phyloP scores from a whole-genome alignment of 2,329 filamentous ascomycete genomes.

The Cordyceps tenuipes region DNA sequence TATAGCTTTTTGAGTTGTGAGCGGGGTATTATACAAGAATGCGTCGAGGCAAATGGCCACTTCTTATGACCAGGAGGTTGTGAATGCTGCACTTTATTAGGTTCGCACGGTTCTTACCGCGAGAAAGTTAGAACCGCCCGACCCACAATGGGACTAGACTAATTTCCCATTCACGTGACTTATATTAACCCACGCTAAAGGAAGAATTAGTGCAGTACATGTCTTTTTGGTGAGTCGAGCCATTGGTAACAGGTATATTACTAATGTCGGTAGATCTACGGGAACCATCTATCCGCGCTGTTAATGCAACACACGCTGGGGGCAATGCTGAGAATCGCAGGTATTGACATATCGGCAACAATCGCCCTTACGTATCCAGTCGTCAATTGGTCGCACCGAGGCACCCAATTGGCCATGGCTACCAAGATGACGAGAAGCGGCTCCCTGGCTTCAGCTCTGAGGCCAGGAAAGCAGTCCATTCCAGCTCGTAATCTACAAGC shows the following conservation, averaged over 20 bases:
- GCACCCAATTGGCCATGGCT: constrained; percentile 43
- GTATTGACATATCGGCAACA: constrained; percentile 17
- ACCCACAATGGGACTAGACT: constrained; percentile 3
- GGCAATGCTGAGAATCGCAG: neutral
- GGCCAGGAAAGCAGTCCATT: constrained; percentile 39
- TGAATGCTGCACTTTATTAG: constrained; percentile 11
- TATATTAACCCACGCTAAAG: neutral
- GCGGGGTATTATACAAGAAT: constrained; percentile 16
- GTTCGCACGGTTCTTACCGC: neutral
- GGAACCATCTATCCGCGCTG: constrained; percentile 14
- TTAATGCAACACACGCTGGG: neutral
- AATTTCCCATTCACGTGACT: constrained; percentile 13
- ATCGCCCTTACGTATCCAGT: constrained; percentile 19
- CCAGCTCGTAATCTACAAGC: constrained; percentile 31
- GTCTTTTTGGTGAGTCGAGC: neutral
- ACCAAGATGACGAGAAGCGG: constrained; percentile 50
- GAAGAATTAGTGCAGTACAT: constrained; percentile 13
- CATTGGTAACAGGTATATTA: constrained; percentile 13
- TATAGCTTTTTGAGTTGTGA: constrained; percentile 19
- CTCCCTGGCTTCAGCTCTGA: constrained; percentile 47
- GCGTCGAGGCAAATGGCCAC: constrained; percentile 15
- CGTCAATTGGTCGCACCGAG: constrained; percentile 38
- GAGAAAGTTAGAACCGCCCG: constrained; percentile 8
- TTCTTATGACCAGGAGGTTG: constrained; percentile 16
- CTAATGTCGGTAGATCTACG: constrained; percentile 24